phyloP scores from a whole-genome alignment of 1,284 basidiomycete genomes.

The Coriolopsis trogii region DNA sequence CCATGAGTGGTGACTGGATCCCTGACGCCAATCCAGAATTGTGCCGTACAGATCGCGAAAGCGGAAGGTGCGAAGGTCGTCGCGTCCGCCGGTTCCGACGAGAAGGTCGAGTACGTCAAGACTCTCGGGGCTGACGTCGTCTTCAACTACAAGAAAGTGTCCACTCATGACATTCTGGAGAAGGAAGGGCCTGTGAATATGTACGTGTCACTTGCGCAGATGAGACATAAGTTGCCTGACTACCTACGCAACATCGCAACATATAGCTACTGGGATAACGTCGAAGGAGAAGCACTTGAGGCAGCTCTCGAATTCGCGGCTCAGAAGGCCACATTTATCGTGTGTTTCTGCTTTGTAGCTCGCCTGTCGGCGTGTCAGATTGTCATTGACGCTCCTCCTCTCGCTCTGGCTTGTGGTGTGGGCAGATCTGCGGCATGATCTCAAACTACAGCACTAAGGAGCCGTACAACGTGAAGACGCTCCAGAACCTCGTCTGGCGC shows the following conservation, averaged over 20 bases:
- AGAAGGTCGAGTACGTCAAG: constrained; percentile 67
- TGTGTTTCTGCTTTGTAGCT: constrained; percentile 41
- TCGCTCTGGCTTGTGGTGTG: not conserved
- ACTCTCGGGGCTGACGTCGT: constrained; percentile 66
- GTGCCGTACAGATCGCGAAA: constrained; percentile 67
- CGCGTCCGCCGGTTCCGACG: constrained; percentile 70
- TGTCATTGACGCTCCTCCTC: not conserved
- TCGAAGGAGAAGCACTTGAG: constrained; percentile 69
- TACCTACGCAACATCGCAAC: too few species aligned
- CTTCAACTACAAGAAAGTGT: constrained; percentile 72
- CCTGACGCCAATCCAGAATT: constrained; percentile 31
- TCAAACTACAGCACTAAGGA: constrained; percentile 33
- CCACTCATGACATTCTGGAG: constrained; percentile 52
- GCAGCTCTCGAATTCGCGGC: constrained; percentile 53
- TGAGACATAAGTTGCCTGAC: too few species aligned
- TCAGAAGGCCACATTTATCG: constrained; percentile 53
- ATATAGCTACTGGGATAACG: constrained; percentile 57
- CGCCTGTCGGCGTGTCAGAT: too few species aligned
- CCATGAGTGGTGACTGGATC: too few species aligned
- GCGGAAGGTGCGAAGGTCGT: constrained; percentile 67
- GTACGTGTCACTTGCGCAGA: constrained; percentile 33
- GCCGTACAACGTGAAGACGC: constrained; percentile 34
- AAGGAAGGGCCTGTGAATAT: constrained; percentile 58
- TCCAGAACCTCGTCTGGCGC: constrained; percentile 47
- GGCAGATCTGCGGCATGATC: constrained; percentile 33